These are phyloP conservation scores for Candida albicans DNA, from an alignment of 1,139 yeast species.

Conservation along the genomic window DNA sequence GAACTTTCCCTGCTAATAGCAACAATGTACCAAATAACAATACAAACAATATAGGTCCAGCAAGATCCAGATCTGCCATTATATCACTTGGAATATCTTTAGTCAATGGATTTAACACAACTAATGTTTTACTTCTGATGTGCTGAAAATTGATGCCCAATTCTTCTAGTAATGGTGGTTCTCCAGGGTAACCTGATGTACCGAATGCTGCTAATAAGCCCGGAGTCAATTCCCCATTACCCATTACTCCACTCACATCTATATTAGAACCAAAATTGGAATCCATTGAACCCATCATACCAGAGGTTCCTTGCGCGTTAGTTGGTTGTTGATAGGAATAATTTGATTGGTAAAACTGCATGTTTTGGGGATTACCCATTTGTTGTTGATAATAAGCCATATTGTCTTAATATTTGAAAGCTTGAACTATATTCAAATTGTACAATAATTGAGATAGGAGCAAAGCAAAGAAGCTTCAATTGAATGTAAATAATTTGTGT, in stretches of 20 bases:
- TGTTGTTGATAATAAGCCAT: conserved; percentile 47
- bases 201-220: conserved; percentile 93
- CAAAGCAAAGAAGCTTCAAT: no score
- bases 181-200: conserved; percentile 90
- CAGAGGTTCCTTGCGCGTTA: conserved; percentile 6
- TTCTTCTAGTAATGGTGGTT: conserved; percentile 89
- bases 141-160: conserved; percentile 90
- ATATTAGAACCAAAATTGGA: conserved; percentile 36
- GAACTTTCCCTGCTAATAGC: conserved; percentile 85
- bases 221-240: conserved; percentile 57
- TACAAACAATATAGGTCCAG: conserved; percentile 93
- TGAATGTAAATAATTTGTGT: no score
- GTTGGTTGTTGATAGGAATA: conserved; percentile 34
- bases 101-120: conserved; percentile 79
- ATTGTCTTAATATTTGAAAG: no score
- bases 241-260: conserved; percentile 51
- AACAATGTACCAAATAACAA: conserved; percentile 83
- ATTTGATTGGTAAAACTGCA: conserved; percentile 49
- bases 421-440: no score
- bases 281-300: conserved; percentile 40
- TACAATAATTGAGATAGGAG: no score
- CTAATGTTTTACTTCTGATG: conserved; percentile 79
- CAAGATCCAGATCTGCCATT: conserved; percentile 88
- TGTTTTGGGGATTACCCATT: conserved; percentile 36
- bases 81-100: conserved; percentile 65